Evolutionary conservation across 257 asterid genomes (phyloP), one percentile per base, ranked within the genome.

Genomic region (Echites panduratus): DNA sequence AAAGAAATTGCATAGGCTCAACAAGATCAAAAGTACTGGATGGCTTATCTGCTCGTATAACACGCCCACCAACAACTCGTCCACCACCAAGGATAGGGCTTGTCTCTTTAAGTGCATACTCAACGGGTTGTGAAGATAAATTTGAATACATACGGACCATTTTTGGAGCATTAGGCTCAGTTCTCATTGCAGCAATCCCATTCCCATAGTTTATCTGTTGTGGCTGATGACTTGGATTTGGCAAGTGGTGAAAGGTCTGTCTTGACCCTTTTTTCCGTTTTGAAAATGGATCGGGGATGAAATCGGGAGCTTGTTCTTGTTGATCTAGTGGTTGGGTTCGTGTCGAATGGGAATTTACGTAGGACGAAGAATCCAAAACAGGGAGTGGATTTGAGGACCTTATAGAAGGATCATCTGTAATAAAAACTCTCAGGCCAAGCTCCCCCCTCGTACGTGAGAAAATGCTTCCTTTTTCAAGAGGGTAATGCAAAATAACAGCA

Each of bases 11-110:
- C 98, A 91, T 93, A 9, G 92, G 91, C 86, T 89, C 98, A 40
- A 93, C 98, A 41, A 93, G 97, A 76, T 93, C 97, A 72, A 90
- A 93, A 26, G 89, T 76, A 80, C 87, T 84, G 47, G 86, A 74
- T 13, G 69, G 86, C 77, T 76, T 93, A 27, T 86, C 90, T 10
- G 85, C 70, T 57, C 86, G 88, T 40, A 76, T 80, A 57, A 85
- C 95, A 44, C 84, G 81, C 57, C 97, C 96, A 32, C 89, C 93
- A 32, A 87, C 84, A 64, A 89, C 81, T 68, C 83, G 92, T 58
- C 97, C 96, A 27, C 92, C 96, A 70, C 98, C 98, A 44, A 93
- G 97, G 54, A 89, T 27, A 48, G 97, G 98, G 84, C 85, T 89
- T 1, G 96, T 93, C 79, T 93, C 97, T 75, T 83, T 91, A 59